Evolutionary conservation across 176 grass and related monocot genomes (phyloP).

Genomic region (Cocos nucifera): DNA sequence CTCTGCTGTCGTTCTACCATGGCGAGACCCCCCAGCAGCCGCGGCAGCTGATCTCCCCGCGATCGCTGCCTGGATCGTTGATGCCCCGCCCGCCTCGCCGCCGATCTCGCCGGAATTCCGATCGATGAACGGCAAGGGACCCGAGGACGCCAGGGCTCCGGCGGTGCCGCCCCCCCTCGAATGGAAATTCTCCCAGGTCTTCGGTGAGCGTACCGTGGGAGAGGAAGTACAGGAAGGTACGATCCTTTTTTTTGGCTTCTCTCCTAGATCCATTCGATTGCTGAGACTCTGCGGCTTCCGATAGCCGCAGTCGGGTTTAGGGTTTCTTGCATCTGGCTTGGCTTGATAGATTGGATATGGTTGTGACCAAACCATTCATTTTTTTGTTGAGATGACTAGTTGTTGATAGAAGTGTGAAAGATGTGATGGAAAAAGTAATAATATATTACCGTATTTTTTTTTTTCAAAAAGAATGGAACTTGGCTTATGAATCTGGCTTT

Average conservation of each 20-base stretch:
- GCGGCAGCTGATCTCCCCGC: not conserved
- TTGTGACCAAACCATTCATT: no score
- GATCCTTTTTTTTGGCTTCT: not conserved
- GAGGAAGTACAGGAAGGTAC: constrained; percentile 5
- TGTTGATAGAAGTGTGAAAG: no score
- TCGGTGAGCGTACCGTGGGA: not conserved
- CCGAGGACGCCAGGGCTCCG: constrained; percentile 1
- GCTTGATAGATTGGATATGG: no score
- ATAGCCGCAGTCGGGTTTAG: no score
- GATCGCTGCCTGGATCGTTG: constrained; percentile 3
- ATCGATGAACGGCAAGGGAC: constrained; percentile 7
- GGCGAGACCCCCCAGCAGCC: not conserved
- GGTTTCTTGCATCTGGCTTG: no score
- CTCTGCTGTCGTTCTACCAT: not conserved
- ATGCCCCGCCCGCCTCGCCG: not conserved
- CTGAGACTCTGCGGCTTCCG: not conserved
- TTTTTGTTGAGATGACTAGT: no score
- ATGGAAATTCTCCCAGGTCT: constrained; percentile 10
- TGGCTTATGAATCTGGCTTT: no score
- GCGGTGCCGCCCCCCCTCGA: not conserved
- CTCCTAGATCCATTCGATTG: not conserved
- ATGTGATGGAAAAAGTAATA: no score
- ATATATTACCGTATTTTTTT: no score
- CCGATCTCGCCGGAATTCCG: constrained; percentile 14
- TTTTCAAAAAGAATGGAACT: no score